Evolutionary conservation across 768 basidiomycete genomes (phyloP).

Genomic region (Lentinus tigrinus): DNA sequence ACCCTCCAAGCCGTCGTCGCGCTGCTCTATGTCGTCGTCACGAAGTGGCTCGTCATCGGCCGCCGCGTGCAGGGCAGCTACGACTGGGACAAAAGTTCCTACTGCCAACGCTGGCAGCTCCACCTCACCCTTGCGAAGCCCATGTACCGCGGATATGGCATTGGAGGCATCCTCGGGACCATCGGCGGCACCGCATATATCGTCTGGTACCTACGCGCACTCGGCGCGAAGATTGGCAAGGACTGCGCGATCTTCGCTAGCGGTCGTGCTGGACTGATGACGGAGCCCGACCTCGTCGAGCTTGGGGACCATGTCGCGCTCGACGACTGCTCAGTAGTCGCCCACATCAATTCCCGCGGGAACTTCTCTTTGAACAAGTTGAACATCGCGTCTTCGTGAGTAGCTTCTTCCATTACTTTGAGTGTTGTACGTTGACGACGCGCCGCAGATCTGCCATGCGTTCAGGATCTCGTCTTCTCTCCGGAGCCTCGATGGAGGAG

Average conservation of each 20-base stretch:
- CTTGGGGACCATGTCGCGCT: constrained; percentile 43
- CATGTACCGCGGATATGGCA: constrained; percentile 41
- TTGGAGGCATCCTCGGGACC: constrained; percentile 39
- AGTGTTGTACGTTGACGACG: not conserved
- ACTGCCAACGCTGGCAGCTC: constrained; percentile 50
- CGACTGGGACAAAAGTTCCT: constrained; percentile 48
- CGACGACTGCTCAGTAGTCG: constrained; percentile 49
- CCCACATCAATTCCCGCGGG: constrained; percentile 49
- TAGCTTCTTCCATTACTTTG: not conserved
- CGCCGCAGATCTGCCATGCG: constrained; percentile 40
- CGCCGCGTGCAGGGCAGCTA: constrained; percentile 38
- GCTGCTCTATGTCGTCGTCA: constrained; percentile 39
- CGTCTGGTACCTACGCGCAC: constrained; percentile 39
- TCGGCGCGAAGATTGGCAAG: constrained; percentile 46
- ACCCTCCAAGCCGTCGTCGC: constrained; percentile 39
- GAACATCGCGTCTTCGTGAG: constrained; percentile 39
- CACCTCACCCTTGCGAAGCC: constrained; percentile 40
- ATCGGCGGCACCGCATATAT: constrained; percentile 43
- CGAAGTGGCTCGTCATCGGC: constrained; percentile 46
- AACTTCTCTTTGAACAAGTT: constrained; percentile 44
- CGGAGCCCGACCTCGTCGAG: constrained; percentile 47
- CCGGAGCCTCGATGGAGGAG: constrained; percentile 52
- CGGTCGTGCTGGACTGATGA: constrained; percentile 44
- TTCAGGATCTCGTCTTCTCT: constrained; percentile 45
- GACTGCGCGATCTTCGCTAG: constrained; percentile 43